Evolutionary conservation across 768 basidiomycete species (phyloP), one percentile per base, ranked within the genome.

Genomic region (Tylopilus rubrobrunneus): DNA sequence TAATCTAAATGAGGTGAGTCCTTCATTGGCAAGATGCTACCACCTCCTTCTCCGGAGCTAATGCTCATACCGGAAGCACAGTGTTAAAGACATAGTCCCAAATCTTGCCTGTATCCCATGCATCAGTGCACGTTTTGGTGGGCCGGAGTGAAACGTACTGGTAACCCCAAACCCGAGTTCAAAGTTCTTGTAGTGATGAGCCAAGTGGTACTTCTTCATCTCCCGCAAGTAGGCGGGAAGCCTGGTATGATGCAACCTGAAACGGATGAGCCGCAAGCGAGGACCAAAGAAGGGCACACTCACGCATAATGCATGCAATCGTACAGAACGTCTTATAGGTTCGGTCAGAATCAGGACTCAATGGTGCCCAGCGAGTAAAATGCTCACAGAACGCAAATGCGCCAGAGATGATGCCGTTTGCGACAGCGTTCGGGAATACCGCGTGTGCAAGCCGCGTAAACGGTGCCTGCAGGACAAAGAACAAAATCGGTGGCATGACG

Each of bases 171-270:
- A 31, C 17, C 94, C 95, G 42, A 98, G 87, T 66, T 97, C 93
- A 68, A 92, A 96, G 76, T 97, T 96, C 74, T 97, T 97, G 78
- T 96, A 97, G 70, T 98, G 96, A 66, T 98, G 95, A 7, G 92
- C 94, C 58, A 99, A 81, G 64, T 99, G 97, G 67, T 98, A 98
- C 67, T 90, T 90, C 78, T 99, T 99, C 89, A 91, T 95, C 67
- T 93, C 87, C 53, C 79, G 80, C 73, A 98, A 69, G 73, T 98
- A 97, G 34, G 84, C 75, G 3, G 93, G 92, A 23, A 96, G 82
- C 60, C 77, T 83, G 3, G 89, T 87, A 73, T 97, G 93, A 67
- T 96, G 94, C 52, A 94, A 77, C 23, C 86, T 84, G 59, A 98
- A 56, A 43, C 27, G 48, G 48, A 29, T 60, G 53, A 55, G 44